These are phyloP conservation scores for Baorangia bicolor DNA, from an alignment of 768 basidiomycete species.

Conservation along the genomic window DNA sequence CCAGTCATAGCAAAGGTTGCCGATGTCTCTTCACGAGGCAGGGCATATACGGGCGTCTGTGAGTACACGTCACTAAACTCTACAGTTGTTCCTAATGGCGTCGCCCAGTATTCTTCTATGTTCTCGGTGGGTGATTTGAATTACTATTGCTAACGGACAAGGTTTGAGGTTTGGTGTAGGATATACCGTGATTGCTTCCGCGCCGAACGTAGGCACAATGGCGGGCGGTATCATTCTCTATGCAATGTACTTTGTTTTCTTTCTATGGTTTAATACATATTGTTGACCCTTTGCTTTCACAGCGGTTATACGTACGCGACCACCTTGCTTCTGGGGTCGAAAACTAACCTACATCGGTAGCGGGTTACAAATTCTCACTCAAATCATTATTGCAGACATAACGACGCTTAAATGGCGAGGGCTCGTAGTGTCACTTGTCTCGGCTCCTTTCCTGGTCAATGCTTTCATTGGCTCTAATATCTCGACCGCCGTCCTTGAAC, in stretches of 20 bases:
- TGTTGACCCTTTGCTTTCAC: constrained; percentile 20
- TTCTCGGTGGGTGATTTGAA: constrained; percentile 44
- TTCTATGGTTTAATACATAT: constrained; percentile 9
- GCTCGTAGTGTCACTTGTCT: constrained; percentile 45
- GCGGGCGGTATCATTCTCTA: constrained; percentile 59
- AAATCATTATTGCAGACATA: constrained; percentile 63
- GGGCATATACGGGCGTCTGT: constrained; percentile 58
- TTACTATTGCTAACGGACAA: background rate
- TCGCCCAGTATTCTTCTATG: constrained; percentile 53
- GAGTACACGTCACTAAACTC: constrained; percentile 28
- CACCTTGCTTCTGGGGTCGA: background rate
- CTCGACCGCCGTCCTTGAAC: constrained; percentile 41
- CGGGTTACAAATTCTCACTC: constrained; percentile 62
- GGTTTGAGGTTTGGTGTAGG: constrained; percentile 26
- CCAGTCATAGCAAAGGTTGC: constrained; percentile 74
- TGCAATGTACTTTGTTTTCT: constrained; percentile 41
- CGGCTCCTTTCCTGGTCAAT: constrained; percentile 58
- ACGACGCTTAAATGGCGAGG: constrained; percentile 59
- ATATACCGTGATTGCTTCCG: constrained; percentile 54
- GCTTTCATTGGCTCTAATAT: constrained; percentile 66
- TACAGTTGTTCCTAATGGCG: background rate
- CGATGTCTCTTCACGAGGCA: constrained; percentile 66
- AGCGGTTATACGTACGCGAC: constrained; percentile 59
- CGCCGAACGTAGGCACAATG: constrained; percentile 43
- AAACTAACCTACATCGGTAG: constrained; percentile 23